These are phyloP conservation scores for Saprolegnia diclina DNA, from an alignment of 352 stramenopile genomes.

Conservation along the genomic window DNA sequence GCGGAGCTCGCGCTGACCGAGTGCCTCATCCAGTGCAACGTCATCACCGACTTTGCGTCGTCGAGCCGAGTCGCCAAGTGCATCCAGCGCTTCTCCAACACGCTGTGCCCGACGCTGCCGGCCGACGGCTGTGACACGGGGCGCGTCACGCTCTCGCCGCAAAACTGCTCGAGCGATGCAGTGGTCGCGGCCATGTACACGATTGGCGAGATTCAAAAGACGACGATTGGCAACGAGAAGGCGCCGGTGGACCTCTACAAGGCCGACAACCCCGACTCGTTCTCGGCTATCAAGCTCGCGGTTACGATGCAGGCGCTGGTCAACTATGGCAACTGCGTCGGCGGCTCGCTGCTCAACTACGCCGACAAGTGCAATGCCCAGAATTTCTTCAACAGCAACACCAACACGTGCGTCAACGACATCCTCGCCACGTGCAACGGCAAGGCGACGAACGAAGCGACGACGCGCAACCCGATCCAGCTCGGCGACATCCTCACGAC, in stretches of 20 bases:
- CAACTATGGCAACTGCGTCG: conserved; percentile 18
- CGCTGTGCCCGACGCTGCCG: background rate
- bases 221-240: background rate
- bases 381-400: background rate
- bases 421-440: conserved; percentile 19
- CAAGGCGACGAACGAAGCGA: conserved; percentile 4
- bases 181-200: conserved; percentile 20
- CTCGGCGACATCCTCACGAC: conserved; percentile 11
- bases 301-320: conserved; percentile 15
- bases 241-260: conserved; percentile 18
- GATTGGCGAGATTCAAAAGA: conserved; percentile 17
- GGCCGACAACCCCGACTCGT: conserved; percentile 26
- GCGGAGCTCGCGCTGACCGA: conserved; percentile 13
- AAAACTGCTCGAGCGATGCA: conserved; percentile 3
- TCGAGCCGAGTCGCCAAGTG: conserved; percentile 6
- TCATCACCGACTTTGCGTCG: conserved; percentile 20
- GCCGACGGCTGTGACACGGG: conserved; percentile 9
- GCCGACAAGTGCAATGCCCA: conserved; percentile 7
- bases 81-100: background rate
- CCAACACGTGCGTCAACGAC: conserved; percentile 2
- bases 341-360: conserved; percentile 7
- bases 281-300: conserved; percentile 14
- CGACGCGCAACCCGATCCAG: background rate
- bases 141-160: background rate
- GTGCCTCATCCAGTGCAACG: conserved; percentile 21